A percentile compares a stretch with the other conserved stretches of the same genome.
phyloP scores from a whole-genome alignment of 148 eudicot genomes.

The Chenopodium suecicum region DNA sequence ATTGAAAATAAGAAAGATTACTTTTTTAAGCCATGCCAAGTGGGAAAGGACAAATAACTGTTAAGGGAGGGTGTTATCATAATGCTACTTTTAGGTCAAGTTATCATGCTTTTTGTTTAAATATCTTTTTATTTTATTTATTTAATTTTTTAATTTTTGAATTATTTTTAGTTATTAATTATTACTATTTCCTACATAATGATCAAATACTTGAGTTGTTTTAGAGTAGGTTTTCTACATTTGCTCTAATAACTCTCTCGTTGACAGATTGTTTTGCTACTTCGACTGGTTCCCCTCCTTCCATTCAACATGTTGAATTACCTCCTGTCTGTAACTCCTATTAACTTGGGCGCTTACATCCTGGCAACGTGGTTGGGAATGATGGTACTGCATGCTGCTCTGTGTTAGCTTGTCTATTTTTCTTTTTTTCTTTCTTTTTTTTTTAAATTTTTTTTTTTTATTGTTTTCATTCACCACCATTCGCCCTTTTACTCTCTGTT shows the following conservation, averaged over 20 bases:
- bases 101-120: background rate
- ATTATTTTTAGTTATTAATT: too few species aligned
- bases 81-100: background rate
- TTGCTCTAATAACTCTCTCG: background rate
- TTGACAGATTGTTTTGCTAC: slow-evolving; percentile 84
- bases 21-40: background rate
- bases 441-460: too few species aligned
- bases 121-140: background rate
- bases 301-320: slow-evolving; percentile 97
- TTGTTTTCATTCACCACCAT: background rate
- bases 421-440: too few species aligned
- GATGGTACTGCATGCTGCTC: slow-evolving; percentile 57
- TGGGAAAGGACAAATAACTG: background rate
- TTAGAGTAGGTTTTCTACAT: background rate
- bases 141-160: too few species aligned
- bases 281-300: slow-evolving; percentile 88
- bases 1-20: background rate
- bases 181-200: background rate
- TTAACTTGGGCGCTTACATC: slow-evolving; percentile 64
- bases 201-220: background rate
- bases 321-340: slow-evolving; percentile 89
- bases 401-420: background rate
- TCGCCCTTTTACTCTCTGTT: background rate
- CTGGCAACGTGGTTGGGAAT: slow-evolving; percentile 98
- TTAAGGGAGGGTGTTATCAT: background rate